A percentile compares a stretch with the other conserved stretches of the same genome.
These are phyloP conservation scores for Kodamaea derodonti DNA, from an alignment of 1,139 yeast species.

Conservation along the genomic window DNA sequence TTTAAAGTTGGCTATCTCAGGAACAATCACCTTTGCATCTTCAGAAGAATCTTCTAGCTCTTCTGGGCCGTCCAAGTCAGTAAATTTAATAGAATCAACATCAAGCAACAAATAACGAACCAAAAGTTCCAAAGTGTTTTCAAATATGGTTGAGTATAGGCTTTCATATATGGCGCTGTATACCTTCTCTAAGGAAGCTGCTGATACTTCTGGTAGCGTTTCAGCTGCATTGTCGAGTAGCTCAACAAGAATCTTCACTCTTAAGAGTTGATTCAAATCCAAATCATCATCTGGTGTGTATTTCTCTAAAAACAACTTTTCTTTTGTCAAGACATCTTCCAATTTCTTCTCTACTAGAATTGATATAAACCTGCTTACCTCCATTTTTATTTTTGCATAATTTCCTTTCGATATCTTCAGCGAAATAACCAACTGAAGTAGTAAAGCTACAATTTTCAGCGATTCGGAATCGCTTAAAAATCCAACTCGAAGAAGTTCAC, in stretches of 20 bases:
- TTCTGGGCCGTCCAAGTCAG: conserved; percentile 9
- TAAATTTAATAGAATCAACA: conserved; percentile 28
- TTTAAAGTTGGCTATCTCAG: conserved; percentile 6
- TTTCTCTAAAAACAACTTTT: conserved; percentile 18
- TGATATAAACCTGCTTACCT: conserved; percentile 29
- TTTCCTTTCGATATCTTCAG: conserved; percentile 8
- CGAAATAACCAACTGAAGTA: conserved; percentile 31
- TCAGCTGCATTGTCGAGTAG: neutral
- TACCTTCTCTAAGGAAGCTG: neutral
- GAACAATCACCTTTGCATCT: conserved; percentile 22
- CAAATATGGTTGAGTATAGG: conserved; percentile 18
- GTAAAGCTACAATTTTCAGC: conserved; percentile 37
- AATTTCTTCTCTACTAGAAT: conserved; percentile 17
- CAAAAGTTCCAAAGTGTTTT: conserved; percentile 29
- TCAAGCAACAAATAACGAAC: conserved; percentile 42
- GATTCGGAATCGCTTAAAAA: conserved; percentile 58
- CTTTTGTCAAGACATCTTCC: conserved; percentile 15
- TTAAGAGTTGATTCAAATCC: conserved; percentile 10
- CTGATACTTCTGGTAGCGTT: neutral
- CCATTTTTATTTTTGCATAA: conserved; percentile 25
- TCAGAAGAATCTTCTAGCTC: conserved; percentile 14
- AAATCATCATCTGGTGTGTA: conserved; percentile 15
- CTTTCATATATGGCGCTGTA: conserved; percentile 13
- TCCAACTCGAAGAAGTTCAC: conserved; percentile 56
- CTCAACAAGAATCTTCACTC: conserved; percentile 9